Evolutionary conservation across 345 rosid species (phyloP).

Genomic region (Passiflora organensis): DNA sequence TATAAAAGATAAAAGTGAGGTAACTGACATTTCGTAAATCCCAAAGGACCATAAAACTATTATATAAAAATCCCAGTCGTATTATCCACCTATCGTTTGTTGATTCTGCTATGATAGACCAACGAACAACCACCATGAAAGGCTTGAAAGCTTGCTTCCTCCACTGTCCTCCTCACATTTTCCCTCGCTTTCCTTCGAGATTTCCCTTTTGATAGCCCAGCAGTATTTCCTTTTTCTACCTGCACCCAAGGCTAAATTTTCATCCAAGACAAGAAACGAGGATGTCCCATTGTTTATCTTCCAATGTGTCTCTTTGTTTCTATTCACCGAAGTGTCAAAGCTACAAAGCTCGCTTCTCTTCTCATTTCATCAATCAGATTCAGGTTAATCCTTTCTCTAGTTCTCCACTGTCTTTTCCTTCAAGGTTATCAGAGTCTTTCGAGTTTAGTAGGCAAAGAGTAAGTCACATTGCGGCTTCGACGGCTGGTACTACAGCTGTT

Average conservation of each 20-base stretch:
- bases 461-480: slow-evolving; percentile 38
- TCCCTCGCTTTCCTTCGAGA: not conserved
- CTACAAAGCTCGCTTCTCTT: slow-evolving; percentile 25
- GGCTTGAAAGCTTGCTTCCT: slow-evolving; percentile 27
- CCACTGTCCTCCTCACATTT: slow-evolving; percentile 6
- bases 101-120: slow-evolving; percentile 16
- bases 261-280: not conserved
- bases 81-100: slow-evolving; percentile 19
- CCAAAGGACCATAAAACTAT: not conserved
- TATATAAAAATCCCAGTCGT: not conserved
- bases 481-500: slow-evolving; percentile 27
- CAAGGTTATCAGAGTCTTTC: slow-evolving; percentile 17
- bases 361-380: slow-evolving; percentile 38
- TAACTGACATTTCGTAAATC: slow-evolving; percentile 1
- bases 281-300: slow-evolving; percentile 38
- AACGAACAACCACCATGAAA: slow-evolving; percentile 33
- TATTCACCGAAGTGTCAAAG: slow-evolving; percentile 24
- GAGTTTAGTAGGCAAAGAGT: slow-evolving; percentile 26
- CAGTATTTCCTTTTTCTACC: not conserved
- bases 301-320: slow-evolving; percentile 32
- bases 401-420: slow-evolving; percentile 17
- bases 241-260: not conserved
- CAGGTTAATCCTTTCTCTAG: slow-evolving; percentile 48
- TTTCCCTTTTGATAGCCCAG: not conserved
- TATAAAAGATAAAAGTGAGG: not conserved